Evolutionary conservation across 768 basidiomycete species (phyloP).

Genomic region (Leccinellum albellum): DNA sequence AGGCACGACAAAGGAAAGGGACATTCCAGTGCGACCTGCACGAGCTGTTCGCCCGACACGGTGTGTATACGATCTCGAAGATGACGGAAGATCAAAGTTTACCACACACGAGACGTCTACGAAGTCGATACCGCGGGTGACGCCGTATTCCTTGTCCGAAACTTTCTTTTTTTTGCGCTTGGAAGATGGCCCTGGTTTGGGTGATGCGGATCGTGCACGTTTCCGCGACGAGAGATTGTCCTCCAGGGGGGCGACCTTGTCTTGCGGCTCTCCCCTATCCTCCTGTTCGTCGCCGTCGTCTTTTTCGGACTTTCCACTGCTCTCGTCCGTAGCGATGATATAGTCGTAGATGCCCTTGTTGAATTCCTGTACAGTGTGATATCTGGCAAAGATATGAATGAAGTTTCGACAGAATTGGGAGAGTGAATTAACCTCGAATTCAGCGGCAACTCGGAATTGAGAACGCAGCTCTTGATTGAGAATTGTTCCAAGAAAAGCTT

Average conservation of each 20-base stretch:
- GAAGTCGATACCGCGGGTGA: slow-evolving; percentile 95
- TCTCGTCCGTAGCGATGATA: slow-evolving; percentile 96
- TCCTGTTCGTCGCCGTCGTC: slow-evolving; percentile 48
- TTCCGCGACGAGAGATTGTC: slow-evolving; percentile 41
- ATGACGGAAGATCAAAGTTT: slow-evolving; percentile 95
- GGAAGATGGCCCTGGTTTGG: slow-evolving; percentile 32
- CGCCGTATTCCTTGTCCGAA: slow-evolving; percentile 80
- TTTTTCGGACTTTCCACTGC: slow-evolving; percentile 48
- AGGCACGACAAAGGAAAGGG: slow-evolving; percentile 84
- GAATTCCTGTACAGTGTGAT: slow-evolving; percentile 97
- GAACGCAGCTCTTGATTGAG: slow-evolving; percentile 90
- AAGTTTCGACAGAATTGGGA: neutral
- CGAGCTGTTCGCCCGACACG: slow-evolving; percentile 96
- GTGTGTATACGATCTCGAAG: slow-evolving; percentile 87
- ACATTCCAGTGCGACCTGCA: slow-evolving; percentile 89
- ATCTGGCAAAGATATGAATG: slow-evolving; percentile 43
- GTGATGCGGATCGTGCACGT: slow-evolving; percentile 54
- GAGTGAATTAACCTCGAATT: slow-evolving; percentile 67
- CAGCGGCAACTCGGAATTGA: slow-evolving; percentile 92
- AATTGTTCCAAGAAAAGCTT: slow-evolving; percentile 99
- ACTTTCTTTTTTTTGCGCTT: slow-evolving; percentile 51
- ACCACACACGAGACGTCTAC: slow-evolving; percentile 95
- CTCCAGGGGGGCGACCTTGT: neutral
- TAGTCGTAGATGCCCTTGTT: slow-evolving; percentile 99
- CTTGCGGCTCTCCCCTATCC: slow-evolving; percentile 27